These are phyloP conservation scores for Debaryomyces nepalensis DNA, from an alignment of 1,139 yeast genomes.

Conservation along the genomic window DNA sequence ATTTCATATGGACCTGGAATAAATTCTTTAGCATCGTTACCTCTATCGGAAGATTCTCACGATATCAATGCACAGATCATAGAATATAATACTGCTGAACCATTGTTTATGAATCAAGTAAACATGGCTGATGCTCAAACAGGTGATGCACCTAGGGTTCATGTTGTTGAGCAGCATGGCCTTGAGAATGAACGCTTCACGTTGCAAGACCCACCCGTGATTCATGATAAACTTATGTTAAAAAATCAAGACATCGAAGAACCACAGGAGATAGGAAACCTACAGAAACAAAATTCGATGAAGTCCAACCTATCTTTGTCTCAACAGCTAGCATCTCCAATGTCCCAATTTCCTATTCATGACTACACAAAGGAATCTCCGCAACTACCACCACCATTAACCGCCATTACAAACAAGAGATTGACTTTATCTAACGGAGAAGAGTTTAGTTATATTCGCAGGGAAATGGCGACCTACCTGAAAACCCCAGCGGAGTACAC, in stretches of 20 bases:
- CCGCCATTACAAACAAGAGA: constrained; percentile 28
- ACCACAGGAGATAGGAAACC: constrained; percentile 1
- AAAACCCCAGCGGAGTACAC: constrained; percentile 94
- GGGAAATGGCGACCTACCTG: constrained; percentile 61
- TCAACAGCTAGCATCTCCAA: constrained; percentile 28
- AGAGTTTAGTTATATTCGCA: constrained; percentile 41
- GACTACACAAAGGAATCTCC: constrained; percentile 37
- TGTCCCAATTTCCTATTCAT: constrained; percentile 21
- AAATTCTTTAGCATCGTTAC: constrained; percentile 21
- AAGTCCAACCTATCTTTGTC: constrained; percentile 14
- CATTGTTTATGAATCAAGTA: constrained; percentile 19
- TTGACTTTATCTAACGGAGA: constrained; percentile 38
- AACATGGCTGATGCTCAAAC: constrained; percentile 17
- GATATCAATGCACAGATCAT: constrained; percentile 22
- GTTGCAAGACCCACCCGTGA: constrained; percentile 31
- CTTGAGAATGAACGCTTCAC: constrained; percentile 18
- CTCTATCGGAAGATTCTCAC: constrained; percentile 20
- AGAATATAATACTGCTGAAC: constrained; percentile 24
- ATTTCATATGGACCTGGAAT: constrained; percentile 11
- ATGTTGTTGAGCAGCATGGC: constrained; percentile 5
- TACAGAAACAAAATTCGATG: constrained; percentile 9
- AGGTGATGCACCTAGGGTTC: constrained; percentile 13
- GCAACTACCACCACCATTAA: constrained; percentile 39
- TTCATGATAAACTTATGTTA: constrained; percentile 6
- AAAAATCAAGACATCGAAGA: not conserved